Evolutionary conservation across 2,329 filamentous ascomycete species (phyloP).

Genomic region (Botryotinia calthae): DNA sequence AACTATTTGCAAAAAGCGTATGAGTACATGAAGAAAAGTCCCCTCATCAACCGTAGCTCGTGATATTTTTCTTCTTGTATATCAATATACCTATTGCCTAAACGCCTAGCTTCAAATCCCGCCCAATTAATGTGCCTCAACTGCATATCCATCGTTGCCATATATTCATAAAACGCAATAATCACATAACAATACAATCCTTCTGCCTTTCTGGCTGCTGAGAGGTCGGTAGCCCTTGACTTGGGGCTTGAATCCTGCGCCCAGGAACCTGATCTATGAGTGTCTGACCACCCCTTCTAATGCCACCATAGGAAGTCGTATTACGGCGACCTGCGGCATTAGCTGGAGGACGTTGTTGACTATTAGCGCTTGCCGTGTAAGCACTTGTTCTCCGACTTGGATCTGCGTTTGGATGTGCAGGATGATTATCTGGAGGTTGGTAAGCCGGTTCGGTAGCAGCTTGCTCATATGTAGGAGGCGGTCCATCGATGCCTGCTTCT

Average conservation of each 20-base stretch:
- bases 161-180: slow-evolving; percentile 4
- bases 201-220: slow-evolving; percentile 25
- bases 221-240: slow-evolving; percentile 15
- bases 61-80: slow-evolving; percentile 9
- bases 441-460: slow-evolving; percentile 57
- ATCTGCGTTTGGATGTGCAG: slow-evolving; percentile 39
- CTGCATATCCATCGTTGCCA: background rate
- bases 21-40: background rate
- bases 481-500: slow-evolving; percentile 49
- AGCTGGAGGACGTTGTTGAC: slow-evolving; percentile 7
- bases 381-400: slow-evolving; percentile 30
- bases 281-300: slow-evolving; percentile 23
- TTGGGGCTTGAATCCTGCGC: slow-evolving; percentile 29
- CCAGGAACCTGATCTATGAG: slow-evolving; percentile 29
- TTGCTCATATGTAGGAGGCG: slow-evolving; percentile 65
- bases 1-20: background rate
- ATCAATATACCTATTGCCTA: background rate
- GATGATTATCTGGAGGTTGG: slow-evolving; percentile 48
- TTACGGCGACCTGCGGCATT: background rate
- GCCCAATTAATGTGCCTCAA: background rate
- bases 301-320: background rate
- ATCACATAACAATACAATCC: slow-evolving; percentile 35
- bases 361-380: slow-evolving; percentile 20
- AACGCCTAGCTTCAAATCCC: background rate
- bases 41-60: background rate